Evolutionary conservation across 129 eudicot species (phyloP), one percentile per base, ranked within the genome.

Genomic region (Lonicera japonica): DNA sequence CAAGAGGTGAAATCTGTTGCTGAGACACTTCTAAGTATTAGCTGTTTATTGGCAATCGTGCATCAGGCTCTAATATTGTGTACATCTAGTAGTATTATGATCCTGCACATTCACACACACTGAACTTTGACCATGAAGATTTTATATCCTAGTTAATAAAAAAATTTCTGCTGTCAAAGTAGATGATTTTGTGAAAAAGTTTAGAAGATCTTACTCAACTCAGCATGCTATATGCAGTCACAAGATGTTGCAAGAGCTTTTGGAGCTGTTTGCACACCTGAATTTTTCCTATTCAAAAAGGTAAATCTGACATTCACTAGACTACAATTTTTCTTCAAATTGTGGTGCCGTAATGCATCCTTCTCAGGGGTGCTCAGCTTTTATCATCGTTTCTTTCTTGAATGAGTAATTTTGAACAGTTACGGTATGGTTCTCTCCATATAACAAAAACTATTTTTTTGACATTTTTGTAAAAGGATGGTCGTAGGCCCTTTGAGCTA

Each of bases 201-300:
- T 39, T 20, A 8, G 15, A 17, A 18, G 65, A 34, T 58, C 63
- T 67, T 60, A 22, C 20, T 36, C 15, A 48, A 11, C 40, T 47
- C 25, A 38, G 19, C 57, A n/a, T 25, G 13, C 22, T 77, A 18
- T 68, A 36, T 74, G 82, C 83, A 92, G 99, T 73, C 96, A 15
- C 99, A 94, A 86, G 83, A 92, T 22, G 99, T 92, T 72, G 99
- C 99, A n/a, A 86, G 78, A 79, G 90, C 73, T 65, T 92, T 85
- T 65, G 87, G 95, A 64, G 99, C 99, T 63, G 96, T 88, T 70
- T 92, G 99, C 79, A 88, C 99, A 10, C 99, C 96, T 3, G 96
- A 92, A 65, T 92, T 92, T 75, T 92, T 75, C 72, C 71, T 94
- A 55, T 94, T 74, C 67, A 94, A 83, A 69, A 94, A 94, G 96